Conservation (phyloP, 2,329 filamentous ascomycete genomes). For the Metarhizium guizhouense region DNA sequence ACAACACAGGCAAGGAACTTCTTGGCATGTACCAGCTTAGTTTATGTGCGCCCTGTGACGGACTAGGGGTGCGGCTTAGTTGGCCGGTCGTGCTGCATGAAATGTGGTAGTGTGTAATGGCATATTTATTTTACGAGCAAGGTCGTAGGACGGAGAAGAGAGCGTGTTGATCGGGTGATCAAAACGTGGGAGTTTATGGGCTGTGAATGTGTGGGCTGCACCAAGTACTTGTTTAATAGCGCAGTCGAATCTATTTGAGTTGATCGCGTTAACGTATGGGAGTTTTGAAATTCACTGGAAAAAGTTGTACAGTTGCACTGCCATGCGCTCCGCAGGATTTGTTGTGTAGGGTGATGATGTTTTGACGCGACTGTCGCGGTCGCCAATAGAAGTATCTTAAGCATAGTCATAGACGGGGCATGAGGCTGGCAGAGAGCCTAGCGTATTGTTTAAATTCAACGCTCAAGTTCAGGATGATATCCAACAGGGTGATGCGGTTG, state of each 20-base stretch:
- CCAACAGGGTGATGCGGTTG: background rate
- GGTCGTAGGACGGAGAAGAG: background rate
- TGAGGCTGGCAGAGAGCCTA: background rate
- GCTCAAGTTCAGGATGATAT: background rate
- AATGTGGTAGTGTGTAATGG: background rate
- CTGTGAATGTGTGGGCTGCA: background rate
- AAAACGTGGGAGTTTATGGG: background rate
- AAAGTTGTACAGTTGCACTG: background rate
- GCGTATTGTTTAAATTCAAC: slow-evolving; percentile 1
- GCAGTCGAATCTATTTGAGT: background rate
- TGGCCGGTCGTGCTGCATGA: background rate
- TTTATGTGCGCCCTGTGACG: background rate
- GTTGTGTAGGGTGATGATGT: background rate
- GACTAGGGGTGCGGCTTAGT: background rate
- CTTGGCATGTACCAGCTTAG: background rate
- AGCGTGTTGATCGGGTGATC: background rate
- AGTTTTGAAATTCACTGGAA: background rate
- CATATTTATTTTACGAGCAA: background rate
- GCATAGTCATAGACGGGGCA: background rate
- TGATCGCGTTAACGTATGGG: background rate
- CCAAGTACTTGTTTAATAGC: background rate
- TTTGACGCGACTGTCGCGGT: background rate
- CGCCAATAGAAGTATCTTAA: background rate
- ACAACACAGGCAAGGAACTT: slow-evolving; percentile 4
- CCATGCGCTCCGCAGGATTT: background rate